Conservation (phyloP, 192 early-diverging fungal species). For the Mycoemilia scoparia region DNA sequence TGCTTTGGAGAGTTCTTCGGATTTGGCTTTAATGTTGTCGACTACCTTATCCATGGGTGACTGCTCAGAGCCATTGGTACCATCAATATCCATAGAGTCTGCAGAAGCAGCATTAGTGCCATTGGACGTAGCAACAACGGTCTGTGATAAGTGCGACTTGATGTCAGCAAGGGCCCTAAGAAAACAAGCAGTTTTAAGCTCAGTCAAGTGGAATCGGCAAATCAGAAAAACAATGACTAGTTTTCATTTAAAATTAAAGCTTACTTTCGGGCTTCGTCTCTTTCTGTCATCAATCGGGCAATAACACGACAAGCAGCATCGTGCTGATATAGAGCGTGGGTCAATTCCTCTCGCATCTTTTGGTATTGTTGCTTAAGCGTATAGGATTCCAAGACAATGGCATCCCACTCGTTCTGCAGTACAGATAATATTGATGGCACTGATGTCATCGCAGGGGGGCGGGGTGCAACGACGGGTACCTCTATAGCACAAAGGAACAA, state of each 20-base stretch:
- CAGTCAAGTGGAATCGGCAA: too few relatives aligned
- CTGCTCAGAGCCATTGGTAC: constrained; percentile 5
- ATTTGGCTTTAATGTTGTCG: constrained; percentile 12
- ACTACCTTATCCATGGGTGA: constrained; percentile 13
- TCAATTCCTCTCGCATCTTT: constrained; percentile 77
- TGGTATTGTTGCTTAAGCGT: constrained; percentile 83
- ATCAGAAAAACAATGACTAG: not conserved
- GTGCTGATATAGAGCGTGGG: constrained; percentile 86
- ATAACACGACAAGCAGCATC: constrained; percentile 93
- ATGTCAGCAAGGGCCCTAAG: too few relatives aligned
- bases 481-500: too few relatives aligned
- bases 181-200: too few relatives aligned
- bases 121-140: not conserved
- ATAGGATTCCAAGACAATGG: constrained; percentile 87
- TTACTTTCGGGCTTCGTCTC: constrained; percentile 71
- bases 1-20: constrained; percentile 36
- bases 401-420: constrained; percentile 94
- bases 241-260: constrained; percentile 2
- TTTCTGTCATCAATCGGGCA: constrained; percentile 75
- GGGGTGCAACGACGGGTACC: constrained; percentile 47
- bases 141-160: not conserved
- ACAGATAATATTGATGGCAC: constrained; percentile 72
- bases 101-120: constrained; percentile 14
- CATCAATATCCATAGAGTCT: not conserved
- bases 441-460: constrained; percentile 77